phyloP scores from a whole-genome alignment of 2,329 filamentous ascomycete genomes.

The Pseudogymnoascus sp. region DNA sequence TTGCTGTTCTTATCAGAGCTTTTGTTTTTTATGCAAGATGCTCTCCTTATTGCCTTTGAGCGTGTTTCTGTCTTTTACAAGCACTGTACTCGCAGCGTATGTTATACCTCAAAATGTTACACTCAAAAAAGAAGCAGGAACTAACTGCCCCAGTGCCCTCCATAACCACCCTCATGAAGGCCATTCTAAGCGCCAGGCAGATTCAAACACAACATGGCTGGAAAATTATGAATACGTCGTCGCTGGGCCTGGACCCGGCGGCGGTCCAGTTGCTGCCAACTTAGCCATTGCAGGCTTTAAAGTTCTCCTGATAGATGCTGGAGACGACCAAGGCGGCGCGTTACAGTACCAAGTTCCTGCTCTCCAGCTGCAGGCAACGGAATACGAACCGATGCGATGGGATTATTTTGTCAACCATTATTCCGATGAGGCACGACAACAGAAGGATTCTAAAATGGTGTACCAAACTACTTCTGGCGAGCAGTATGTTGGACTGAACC shows the following conservation, averaged over 20 bases:
- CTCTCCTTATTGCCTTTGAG: not conserved
- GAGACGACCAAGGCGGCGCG: slow-evolving; percentile 40
- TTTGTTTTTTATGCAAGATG: not conserved
- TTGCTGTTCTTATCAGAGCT: not conserved
- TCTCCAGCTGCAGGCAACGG: slow-evolving; percentile 38
- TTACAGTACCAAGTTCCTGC: slow-evolving; percentile 42
- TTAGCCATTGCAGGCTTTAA: slow-evolving; percentile 45
- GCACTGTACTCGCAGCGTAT: not conserved
- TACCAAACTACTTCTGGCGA: slow-evolving; percentile 31
- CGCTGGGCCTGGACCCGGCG: slow-evolving; percentile 45
- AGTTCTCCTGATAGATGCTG: slow-evolving; percentile 47
- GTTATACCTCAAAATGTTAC: not conserved
- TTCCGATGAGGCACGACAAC: slow-evolving; percentile 37
- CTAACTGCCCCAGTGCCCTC: not conserved
- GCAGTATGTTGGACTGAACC: slow-evolving; percentile 19
- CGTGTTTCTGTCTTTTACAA: slow-evolving; percentile 1
- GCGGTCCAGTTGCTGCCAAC: slow-evolving; percentile 42
- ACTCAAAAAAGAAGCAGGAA: not conserved
- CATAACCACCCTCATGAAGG: not conserved
- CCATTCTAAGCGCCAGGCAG: not conserved
- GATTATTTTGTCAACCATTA: slow-evolving; percentile 50
- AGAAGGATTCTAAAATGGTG: slow-evolving; percentile 43
- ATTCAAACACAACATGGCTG: not conserved
- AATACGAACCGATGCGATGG: slow-evolving; percentile 43
- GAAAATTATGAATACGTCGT: slow-evolving; percentile 45